Base-by-base conservation (phyloP, 768 basidiomycete genomes). In the Suillus bovinus region DNA sequence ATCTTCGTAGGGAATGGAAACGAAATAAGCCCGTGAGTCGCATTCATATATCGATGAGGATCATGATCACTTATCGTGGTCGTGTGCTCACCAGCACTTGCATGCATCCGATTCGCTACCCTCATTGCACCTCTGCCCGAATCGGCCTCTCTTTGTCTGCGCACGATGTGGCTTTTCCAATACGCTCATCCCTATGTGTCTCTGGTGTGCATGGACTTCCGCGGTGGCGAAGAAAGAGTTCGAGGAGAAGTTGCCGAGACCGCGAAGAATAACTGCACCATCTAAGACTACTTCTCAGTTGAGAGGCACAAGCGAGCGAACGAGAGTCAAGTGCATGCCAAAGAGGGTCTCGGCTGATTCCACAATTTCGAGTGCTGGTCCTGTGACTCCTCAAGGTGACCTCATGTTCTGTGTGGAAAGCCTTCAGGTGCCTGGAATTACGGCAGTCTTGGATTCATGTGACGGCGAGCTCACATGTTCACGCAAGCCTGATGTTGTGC, bases 141-240 rank as follows among this genome's bases (percentile, higher is more conserved):
- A 74, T 63, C 75, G 80, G 58, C 81, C 81, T 0, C 68, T 78
- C 56, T 83, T 83, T 64, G 76, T 75, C n/a, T 83, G 82, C 72
- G 72, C 64, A 36, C 75, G 68, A 53, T 83, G 82, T 60, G 81
- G 81, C 13, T 82, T 82, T 59, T 71, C 76, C 39, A 83, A 83
- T 57, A 75, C 80, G 49, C 77, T 79, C 66, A 74, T 83, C 60
- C 80, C 82, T 29, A 73, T 83, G 63, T 83, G 82, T 72, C 69
- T 83, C 20, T 83, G 82, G 80, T 82, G 82, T 68, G 70, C 76
- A 64, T 83, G 82, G 81, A 76, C 79, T 5, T 82, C 80, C 29
- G 68, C 73, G 20, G 76, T 72, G 58, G 78, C 81, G 5, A 73
- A 74, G 63, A 75, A 69, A 58, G 74, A 72, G 52, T 81, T 79